These are phyloP conservation scores for Prasinococcaceae sp. DNA, from an alignment of 139 green algal species.

Conservation along the genomic window DNA sequence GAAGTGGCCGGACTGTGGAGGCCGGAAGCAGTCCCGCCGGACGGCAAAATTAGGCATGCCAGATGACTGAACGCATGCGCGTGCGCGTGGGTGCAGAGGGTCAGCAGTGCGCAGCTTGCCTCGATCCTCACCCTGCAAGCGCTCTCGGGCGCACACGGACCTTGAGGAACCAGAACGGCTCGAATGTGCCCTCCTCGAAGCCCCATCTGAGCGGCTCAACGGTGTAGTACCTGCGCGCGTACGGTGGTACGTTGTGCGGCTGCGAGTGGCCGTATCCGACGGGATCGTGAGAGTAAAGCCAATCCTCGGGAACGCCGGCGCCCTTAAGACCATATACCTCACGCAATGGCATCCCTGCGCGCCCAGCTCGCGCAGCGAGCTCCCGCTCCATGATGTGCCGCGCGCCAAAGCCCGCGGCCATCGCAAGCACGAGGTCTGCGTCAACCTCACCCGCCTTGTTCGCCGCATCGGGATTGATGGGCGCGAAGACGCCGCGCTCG, in stretches of 20 bases:
- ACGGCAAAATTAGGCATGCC: constrained; percentile 14
- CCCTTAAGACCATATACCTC: neutral
- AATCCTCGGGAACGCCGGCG: neutral
- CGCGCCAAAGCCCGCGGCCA: neutral
- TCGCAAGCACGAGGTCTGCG: neutral
- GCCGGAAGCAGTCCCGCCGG: constrained; percentile 5
- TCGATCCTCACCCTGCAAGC: too few relatives aligned
- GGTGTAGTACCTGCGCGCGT: neutral
- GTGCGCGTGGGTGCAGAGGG: too few relatives aligned
- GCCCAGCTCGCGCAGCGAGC: neutral
- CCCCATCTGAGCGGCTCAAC: constrained; percentile 4
- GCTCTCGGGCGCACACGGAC: too few relatives aligned
- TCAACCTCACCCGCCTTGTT: too few relatives aligned
- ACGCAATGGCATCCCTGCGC: neutral
- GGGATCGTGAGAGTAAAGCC: neutral
- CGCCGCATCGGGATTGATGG: too few relatives aligned
- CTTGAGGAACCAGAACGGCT: constrained; percentile 8
- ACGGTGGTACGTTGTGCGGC: neutral
- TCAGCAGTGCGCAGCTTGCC: too few relatives aligned
- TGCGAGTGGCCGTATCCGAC: neutral
- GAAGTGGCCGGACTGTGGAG: constrained; percentile 1
- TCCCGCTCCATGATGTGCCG: neutral
- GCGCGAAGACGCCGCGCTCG: too few relatives aligned
- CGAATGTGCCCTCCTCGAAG: constrained; percentile 15
- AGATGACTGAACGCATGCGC: neutral